Evolutionary conservation across 2,329 filamentous ascomycete genomes (phyloP).

Genomic region (Aspergillus proliferans): DNA sequence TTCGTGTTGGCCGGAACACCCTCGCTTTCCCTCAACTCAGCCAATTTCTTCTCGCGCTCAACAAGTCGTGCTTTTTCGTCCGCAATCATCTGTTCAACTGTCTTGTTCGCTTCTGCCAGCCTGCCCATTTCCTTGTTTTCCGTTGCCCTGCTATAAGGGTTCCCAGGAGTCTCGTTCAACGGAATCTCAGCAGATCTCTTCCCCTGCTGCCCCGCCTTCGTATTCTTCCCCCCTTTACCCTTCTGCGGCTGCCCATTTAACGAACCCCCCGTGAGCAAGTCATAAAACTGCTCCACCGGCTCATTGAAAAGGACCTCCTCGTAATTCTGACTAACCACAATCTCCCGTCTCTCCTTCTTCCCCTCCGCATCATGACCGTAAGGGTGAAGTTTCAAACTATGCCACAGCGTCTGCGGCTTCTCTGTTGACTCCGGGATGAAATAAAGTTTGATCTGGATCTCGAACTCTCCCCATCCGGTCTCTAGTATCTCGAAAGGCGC

Average conservation of each 20-base stretch:
- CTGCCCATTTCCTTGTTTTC: conserved; percentile 62
- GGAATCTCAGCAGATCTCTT: conserved; percentile 71
- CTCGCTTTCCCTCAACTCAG: conserved; percentile 44
- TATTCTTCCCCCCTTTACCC: conserved; percentile 54
- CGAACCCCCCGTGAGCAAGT: conserved; percentile 70
- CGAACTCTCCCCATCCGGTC: conserved; percentile 97
- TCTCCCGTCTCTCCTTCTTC: conserved; percentile 57
- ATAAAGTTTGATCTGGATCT: conserved; percentile 90
- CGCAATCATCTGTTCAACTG: conserved; percentile 56
- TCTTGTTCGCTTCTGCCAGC: conserved; percentile 55
- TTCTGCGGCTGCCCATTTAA: conserved; percentile 40
- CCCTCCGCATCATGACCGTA: conserved; percentile 74
- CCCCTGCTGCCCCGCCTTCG: conserved; percentile 39
- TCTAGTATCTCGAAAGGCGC: conserved; percentile 80
- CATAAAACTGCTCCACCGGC: conserved; percentile 86
- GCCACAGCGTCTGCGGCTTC: conserved; percentile 93
- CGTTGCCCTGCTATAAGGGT: conserved; percentile 67
- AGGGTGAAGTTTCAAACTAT: conserved; percentile 83
- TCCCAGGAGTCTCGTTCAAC: conserved; percentile 57
- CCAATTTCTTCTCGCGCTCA: conserved; percentile 56
- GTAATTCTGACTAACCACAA: conserved; percentile 73
- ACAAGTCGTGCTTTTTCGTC: conserved; percentile 58
- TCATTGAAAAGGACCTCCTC: conserved; percentile 98
- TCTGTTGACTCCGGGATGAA: conserved; percentile 82
- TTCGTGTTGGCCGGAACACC: conserved; percentile 35